A percentile compares a stretch with the other conserved stretches of the same genome.
These are phyloP conservation scores for Begonia fuchsioides DNA, from an alignment of 306 rosid species.

Conservation along the genomic window DNA sequence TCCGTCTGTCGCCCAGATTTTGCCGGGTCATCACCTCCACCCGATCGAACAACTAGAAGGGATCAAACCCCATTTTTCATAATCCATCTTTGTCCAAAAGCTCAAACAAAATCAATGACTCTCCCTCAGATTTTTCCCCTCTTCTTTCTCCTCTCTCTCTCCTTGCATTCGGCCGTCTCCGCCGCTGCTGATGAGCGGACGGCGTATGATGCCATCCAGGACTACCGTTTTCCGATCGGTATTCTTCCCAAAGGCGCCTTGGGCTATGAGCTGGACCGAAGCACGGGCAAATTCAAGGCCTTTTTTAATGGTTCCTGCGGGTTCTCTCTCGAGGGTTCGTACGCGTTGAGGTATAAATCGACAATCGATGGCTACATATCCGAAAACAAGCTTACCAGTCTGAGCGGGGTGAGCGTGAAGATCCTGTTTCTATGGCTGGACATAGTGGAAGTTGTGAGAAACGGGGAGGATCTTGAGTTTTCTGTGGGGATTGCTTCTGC, in stretches of 20 bases:
- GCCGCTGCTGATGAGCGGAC: slow-evolving; percentile 10
- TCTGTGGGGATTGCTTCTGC: no score
- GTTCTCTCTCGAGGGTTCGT: slow-evolving; percentile 64
- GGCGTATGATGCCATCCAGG: no score
- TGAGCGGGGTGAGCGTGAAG: slow-evolving; percentile 66
- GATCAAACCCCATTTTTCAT: no score
- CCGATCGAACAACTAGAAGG: no score
- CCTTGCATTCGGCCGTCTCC: slow-evolving; percentile 8
- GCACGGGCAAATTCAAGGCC: slow-evolving; percentile 40
- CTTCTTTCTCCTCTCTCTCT: slow-evolving; percentile 19
- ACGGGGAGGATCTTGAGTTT: no score
- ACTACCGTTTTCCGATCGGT: slow-evolving; percentile 57
- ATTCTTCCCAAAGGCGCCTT: slow-evolving; percentile 51
- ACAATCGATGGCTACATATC: slow-evolving; percentile 45
- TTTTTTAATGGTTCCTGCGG: slow-evolving; percentile 42
- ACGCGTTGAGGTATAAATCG: slow-evolving; percentile 43
- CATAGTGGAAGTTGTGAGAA: no score
- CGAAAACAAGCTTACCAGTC: slow-evolving; percentile 26
- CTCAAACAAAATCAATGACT: no score
- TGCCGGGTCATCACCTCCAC: no score
- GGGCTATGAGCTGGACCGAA: slow-evolving; percentile 32
- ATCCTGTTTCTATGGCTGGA: no score
- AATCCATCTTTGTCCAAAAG: no score
- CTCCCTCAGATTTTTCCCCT: no score
- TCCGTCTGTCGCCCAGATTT: no score